phyloP scores from a whole-genome alignment of 176 grass and related monocot species.

The Zizania latifolia region DNA sequence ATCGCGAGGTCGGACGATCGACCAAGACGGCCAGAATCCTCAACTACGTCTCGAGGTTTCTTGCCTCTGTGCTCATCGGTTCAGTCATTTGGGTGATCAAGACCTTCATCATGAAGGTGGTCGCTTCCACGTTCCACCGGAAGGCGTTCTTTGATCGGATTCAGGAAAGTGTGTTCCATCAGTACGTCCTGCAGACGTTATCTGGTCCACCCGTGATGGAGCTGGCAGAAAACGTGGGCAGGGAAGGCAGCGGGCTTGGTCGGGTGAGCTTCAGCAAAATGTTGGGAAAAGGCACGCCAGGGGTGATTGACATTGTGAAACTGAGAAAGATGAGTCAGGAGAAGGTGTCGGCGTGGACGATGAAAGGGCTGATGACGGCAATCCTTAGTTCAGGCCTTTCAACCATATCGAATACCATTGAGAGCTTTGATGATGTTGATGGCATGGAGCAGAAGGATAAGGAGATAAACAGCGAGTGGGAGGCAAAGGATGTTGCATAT shows the following conservation, averaged over 20 bases:
- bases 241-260: slow-evolving; percentile 30
- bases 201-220: slow-evolving; percentile 79
- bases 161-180: slow-evolving; percentile 84
- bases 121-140: slow-evolving; percentile 84
- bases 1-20: slow-evolving; percentile 30
- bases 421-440: slow-evolving; percentile 67
- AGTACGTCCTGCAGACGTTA: slow-evolving; percentile 83
- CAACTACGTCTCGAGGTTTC: slow-evolving; percentile 57
- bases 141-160: slow-evolving; percentile 95
- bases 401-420: slow-evolving; percentile 72
- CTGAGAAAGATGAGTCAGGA: slow-evolving; percentile 81
- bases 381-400: slow-evolving; percentile 73
- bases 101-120: slow-evolving; percentile 80
- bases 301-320: slow-evolving; percentile 57
- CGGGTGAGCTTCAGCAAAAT: slow-evolving; percentile 66
- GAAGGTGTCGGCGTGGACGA: slow-evolving; percentile 90
- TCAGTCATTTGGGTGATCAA: slow-evolving; percentile 71
- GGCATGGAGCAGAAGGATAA: slow-evolving; percentile 63
- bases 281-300: slow-evolving; percentile 46
- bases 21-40: slow-evolving; percentile 41
- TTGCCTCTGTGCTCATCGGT: slow-evolving; percentile 55
- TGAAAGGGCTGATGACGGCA: slow-evolving; percentile 68
- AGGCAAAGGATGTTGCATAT: slow-evolving; percentile 61
- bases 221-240: slow-evolving; percentile 67
- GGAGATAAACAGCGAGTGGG: slow-evolving; percentile 82